Conservation (phyloP, 75 land plant species). For the Ceratopteris richardii region DNA sequence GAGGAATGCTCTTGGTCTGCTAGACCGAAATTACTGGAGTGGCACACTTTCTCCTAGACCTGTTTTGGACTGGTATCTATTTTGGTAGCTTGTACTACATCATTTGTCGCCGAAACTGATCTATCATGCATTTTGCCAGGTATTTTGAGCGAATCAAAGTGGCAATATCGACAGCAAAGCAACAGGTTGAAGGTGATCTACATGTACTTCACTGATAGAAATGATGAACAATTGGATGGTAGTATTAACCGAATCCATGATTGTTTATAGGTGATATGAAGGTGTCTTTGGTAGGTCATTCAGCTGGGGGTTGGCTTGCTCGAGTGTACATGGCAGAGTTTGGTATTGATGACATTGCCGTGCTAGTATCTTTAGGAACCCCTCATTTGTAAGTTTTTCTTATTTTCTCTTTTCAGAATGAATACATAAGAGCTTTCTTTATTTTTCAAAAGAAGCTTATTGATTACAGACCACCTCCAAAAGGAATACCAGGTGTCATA, state of each 20-base stretch:
- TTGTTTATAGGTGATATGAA: constrained; percentile 22
- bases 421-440: too few species aligned
- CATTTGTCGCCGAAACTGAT: too few species aligned
- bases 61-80: constrained; percentile 76
- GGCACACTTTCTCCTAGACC: constrained; percentile 89
- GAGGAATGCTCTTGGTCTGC: constrained; percentile 83
- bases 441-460: too few species aligned
- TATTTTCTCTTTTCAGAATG: too few species aligned
- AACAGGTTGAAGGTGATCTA: constrained; percentile 36
- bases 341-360: constrained; percentile 51
- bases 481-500: constrained; percentile 78
- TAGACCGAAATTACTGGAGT: constrained; percentile 77
- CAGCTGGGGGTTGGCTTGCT: constrained; percentile 97
- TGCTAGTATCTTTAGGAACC: constrained; percentile 83
- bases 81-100: neutral
- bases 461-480: constrained; percentile 58
- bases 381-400: constrained; percentile 73
- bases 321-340: constrained; percentile 88
- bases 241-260: neutral
- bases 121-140: constrained; percentile 22
- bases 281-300: constrained; percentile 79
- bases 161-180: constrained; percentile 62
- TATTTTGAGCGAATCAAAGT: constrained; percentile 64
- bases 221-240: too few species aligned
- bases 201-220: too few species aligned